Percentiles rank a stretch among this genome's conserved stretches.
Evolutionary conservation across 2,329 filamentous ascomycete genomes (phyloP).

Genomic region (Mollisiaceae sp.): DNA sequence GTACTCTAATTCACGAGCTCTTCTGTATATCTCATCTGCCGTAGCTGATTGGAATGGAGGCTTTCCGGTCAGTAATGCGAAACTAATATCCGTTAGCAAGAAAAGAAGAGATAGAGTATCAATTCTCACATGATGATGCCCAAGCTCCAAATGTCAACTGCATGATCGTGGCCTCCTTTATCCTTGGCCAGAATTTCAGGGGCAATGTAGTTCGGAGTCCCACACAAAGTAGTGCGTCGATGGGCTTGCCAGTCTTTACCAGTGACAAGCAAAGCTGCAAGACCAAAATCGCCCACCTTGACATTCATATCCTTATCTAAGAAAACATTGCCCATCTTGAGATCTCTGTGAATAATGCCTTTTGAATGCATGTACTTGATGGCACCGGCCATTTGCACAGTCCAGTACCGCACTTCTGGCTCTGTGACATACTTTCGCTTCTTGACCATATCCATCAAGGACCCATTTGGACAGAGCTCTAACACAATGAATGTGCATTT

Average conservation of each 20-base stretch:
- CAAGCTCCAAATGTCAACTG: constrained; percentile 97
- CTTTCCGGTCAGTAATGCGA: constrained; percentile 95
- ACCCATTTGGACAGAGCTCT: constrained; percentile 93
- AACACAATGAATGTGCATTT: constrained; percentile 91
- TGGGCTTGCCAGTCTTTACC: constrained; percentile 84
- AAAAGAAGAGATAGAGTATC: constrained; percentile 27
- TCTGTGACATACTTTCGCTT: constrained; percentile 88
- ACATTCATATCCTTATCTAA: constrained; percentile 94
- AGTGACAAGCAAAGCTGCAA: constrained; percentile 89
- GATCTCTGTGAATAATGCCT: constrained; percentile 93
- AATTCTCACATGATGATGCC: constrained; percentile 86
- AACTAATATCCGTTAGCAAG: constrained; percentile 56
- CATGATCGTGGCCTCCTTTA: constrained; percentile 93
- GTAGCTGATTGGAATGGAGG: constrained; percentile 95
- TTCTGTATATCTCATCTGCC: constrained; percentile 83
- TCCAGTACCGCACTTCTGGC: constrained; percentile 91
- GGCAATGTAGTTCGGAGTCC: constrained; percentile 97
- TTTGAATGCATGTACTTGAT: constrained; percentile 98
- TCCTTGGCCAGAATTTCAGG: constrained; percentile 95
- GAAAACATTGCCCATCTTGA: constrained; percentile 99
- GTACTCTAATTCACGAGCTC: constrained; percentile 73
- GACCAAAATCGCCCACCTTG: constrained; percentile 96
- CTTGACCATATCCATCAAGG: constrained; percentile 97
- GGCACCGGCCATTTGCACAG: constrained; percentile 92
- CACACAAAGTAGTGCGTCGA: constrained; percentile 90